phyloP scores from a whole-genome alignment of 2,329 filamentous ascomycete species.

The Fusarium sp. region DNA sequence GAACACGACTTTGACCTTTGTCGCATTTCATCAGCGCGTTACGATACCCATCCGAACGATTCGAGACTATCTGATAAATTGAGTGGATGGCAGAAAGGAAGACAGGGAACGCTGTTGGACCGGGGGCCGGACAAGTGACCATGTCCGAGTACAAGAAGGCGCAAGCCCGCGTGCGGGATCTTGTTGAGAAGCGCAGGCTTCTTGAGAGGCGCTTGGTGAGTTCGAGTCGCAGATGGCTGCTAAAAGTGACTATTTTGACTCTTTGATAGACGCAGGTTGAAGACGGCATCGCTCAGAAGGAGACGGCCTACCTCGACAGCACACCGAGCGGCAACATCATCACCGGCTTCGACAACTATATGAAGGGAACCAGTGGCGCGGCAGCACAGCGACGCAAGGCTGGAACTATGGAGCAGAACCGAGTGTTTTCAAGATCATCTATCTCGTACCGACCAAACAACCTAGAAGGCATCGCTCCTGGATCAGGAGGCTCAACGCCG shows the following conservation, averaged over 20 bases:
- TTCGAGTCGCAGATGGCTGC: no score
- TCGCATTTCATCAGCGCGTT: not conserved
- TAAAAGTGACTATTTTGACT: slow-evolving; percentile 38
- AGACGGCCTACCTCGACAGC: slow-evolving; percentile 90
- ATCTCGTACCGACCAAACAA: slow-evolving; percentile 67
- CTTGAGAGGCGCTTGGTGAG: slow-evolving; percentile 54
- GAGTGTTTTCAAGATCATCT: slow-evolving; percentile 78
- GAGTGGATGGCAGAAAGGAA: slow-evolving; percentile 52
- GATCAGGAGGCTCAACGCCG: slow-evolving; percentile 54
- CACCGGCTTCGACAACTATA: slow-evolving; percentile 97
- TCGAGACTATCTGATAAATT: not conserved
- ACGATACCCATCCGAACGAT: not conserved
- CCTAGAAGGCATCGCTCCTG: slow-evolving; percentile 45
- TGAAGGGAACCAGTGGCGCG: slow-evolving; percentile 82
- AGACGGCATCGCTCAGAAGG: slow-evolving; percentile 85
- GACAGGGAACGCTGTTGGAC: slow-evolving; percentile 34
- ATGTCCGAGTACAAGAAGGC: slow-evolving; percentile 64
- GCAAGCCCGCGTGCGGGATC: slow-evolving; percentile 59
- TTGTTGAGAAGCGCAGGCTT: slow-evolving; percentile 57
- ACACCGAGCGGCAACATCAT: slow-evolving; percentile 94
- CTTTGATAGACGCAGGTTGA: slow-evolving; percentile 63
- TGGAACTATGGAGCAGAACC: slow-evolving; percentile 74
- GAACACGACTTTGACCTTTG: slow-evolving; percentile 9
- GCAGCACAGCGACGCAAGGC: slow-evolving; percentile 73
- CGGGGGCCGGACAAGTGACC: slow-evolving; percentile 48